Evolutionary conservation across 192 early-diverging fungal genomes (phyloP), one percentile per base, ranked within the genome.

Genomic region (Podila horticola): DNA sequence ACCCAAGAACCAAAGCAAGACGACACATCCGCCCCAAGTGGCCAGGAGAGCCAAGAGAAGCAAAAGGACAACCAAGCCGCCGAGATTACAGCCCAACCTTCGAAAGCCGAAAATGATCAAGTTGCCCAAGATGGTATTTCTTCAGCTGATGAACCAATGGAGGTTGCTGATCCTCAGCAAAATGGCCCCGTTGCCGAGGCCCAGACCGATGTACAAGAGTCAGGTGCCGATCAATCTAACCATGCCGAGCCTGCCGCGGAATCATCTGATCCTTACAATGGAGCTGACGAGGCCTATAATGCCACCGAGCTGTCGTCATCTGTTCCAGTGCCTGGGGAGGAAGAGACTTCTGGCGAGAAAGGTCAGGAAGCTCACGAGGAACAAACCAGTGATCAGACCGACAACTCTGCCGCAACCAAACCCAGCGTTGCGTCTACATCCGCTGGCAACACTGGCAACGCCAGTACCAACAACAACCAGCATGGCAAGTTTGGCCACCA

Each of bases 201-300:
- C 61, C 24, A 29, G 24, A 52, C 67, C 24, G 26, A 22, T 11
- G 30, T 4, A 28, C 62, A 64, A 1, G 22, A 8, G 34, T 15
- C 62, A 24, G 3, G 30, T 1, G 62, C n/a, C 51, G 48, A 10
- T 26, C 22, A 34, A 49, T 30, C 38, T 10, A 41, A 17, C 38
- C 10, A 26, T 20, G 24, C n/a, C 22, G 26, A 24, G 69, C 55
- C 30, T 58, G 36, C 49, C 0, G 28, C 7, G 19, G 58, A 45
- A 7, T 17, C 66, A 15, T 31, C 36, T 50, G 74, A 75, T 68
- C 74, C 41, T 31, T 69, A 75, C 33, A 75, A 66, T 22, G 66
- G 69, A 45, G 52, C 64, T 24, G 74, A 76, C 26, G 63, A 51
- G 8, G 63, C 45, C 38, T 62, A 76, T 33, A 66, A 66, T n/a